Evolutionary conservation across 768 basidiomycete genomes (phyloP).

Genomic region (Cubamyces lactineus): DNA sequence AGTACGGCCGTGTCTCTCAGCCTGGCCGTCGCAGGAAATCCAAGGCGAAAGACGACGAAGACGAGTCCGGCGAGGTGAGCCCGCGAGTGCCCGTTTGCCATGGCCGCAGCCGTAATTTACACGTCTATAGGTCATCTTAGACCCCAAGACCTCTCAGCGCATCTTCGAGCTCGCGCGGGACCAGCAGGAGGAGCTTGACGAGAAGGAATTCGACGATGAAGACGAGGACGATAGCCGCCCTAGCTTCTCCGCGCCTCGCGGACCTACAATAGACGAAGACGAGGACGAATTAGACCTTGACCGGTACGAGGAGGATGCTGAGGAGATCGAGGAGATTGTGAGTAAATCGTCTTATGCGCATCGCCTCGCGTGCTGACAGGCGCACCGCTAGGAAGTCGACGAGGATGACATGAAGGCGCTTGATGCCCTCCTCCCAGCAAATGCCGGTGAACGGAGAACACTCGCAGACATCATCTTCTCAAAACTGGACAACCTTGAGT

Average conservation of each 20-base stretch:
- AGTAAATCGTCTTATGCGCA: conserved; percentile 10
- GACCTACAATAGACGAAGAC: conserved; percentile 28
- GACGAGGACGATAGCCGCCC: conserved; percentile 38
- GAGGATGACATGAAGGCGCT: conserved; percentile 85
- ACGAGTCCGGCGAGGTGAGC: conserved; percentile 61
- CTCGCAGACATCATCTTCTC: conserved; percentile 97
- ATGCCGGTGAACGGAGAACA: conserved; percentile 77
- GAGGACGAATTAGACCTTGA: conserved; percentile 36
- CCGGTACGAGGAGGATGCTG: conserved; percentile 50
- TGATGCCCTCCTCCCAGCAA: conserved; percentile 78
- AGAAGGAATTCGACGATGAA: conserved; percentile 61
- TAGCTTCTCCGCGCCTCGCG: conserved; percentile 39
- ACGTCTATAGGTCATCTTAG: conserved; percentile 60
- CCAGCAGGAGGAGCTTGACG: conserved; percentile 88
- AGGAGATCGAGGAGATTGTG: conserved; percentile 62
- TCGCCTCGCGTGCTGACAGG: conserved; percentile 9
- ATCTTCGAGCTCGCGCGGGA: conserved; percentile 92
- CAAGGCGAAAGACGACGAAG: conserved; percentile 48
- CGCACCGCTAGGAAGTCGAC: conserved; percentile 74
- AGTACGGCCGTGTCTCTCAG: conserved; percentile 77
- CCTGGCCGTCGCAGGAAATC: conserved; percentile 77
- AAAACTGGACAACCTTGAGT: conserved; percentile 76
- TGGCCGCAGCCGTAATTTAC: background rate
- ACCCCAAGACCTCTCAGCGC: conserved; percentile 79
- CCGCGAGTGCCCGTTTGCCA: conserved; percentile 13